Base-by-base conservation (phyloP, 2,329 filamentous ascomycete genomes). In the Drechslerella coelobrocha region DNA sequence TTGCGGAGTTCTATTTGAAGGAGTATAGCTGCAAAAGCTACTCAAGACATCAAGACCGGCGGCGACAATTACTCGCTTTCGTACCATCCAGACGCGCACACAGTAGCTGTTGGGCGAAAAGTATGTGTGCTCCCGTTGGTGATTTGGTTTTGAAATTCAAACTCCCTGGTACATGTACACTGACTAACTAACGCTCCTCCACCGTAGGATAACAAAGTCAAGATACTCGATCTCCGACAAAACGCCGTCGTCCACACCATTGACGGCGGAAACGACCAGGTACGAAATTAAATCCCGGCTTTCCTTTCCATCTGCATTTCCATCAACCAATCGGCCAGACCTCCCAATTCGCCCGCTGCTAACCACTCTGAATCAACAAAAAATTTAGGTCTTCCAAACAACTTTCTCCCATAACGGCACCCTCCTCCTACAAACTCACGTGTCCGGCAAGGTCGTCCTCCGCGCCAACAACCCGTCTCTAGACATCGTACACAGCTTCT, bases 401-500 rank as follows among this genome's bases (percentile, higher is more conserved):
- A 78, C 81, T 51, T 84, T 84, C 75, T 82, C 82, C 48, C 83
- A 83, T 76, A 77, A 78, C 2, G 83, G 83, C 34, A 77, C 78
- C 3, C 79, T 82, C 66, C 75, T 84, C 31, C 81, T 83, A 73
- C 78, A 82, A 54, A 83, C 83, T 0, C 82, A 80, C 1, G 80
- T 79, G 9, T 81, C 83, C 45, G 83, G 83, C 43, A 78, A 79
- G 27, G 80, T 84, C 73, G 81, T 82, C 60, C 77, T 84, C 39
- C 76, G 82, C 23, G 78, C 79, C 37, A 81, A n/a, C n/a, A n/a
- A 80, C 73, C 80, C 80, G n/a, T 73, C 72, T 17, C 54, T 76
- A 8, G 73, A 74, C n/a, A 68, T 72, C 19, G 78, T 80, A 27
- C 73, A 83, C 69, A 80, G 79, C 1, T 77, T 85, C 53, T 80